Percentiles rank a stretch among this genome's conserved stretches.
Evolutionary conservation across 2,329 filamentous ascomycete species (phyloP).

Genomic region (Penicillium aurantiogriseum): DNA sequence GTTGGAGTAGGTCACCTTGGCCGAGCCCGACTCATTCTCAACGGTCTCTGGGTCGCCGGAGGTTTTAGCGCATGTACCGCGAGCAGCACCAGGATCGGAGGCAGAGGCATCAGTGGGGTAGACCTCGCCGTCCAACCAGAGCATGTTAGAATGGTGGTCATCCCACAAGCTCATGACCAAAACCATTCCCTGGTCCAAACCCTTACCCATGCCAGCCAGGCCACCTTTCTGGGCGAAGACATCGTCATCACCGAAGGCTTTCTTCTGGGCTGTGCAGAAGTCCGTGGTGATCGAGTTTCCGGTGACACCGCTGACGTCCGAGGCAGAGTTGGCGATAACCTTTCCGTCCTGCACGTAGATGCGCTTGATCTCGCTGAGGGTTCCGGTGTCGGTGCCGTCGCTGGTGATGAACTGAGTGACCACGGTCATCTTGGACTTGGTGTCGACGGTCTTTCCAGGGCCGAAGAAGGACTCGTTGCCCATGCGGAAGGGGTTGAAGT

Average conservation of each 20-base stretch:
- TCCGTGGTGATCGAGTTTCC: slow-evolving; percentile 57
- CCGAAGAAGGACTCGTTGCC: slow-evolving; percentile 65
- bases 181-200: slow-evolving; percentile 60
- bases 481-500: slow-evolving; percentile 68
- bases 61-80: slow-evolving; percentile 55
- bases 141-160: slow-evolving; percentile 67
- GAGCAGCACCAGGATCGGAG: slow-evolving; percentile 49
- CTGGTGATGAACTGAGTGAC: slow-evolving; percentile 64
- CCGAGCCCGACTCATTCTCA: slow-evolving; percentile 47
- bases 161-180: slow-evolving; percentile 63
- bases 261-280: slow-evolving; percentile 59
- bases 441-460: slow-evolving; percentile 57
- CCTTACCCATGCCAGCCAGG: slow-evolving; percentile 54
- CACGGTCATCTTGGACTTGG: slow-evolving; percentile 60
- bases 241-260: slow-evolving; percentile 54
- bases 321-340: slow-evolving; percentile 57
- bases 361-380: slow-evolving; percentile 61
- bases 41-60: slow-evolving; percentile 55
- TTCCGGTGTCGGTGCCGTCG: slow-evolving; percentile 51
- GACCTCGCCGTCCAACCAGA: slow-evolving; percentile 66
- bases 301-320: slow-evolving; percentile 47
- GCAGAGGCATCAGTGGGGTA: slow-evolving; percentile 53
- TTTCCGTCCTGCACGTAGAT: slow-evolving; percentile 64
- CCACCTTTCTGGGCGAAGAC: slow-evolving; percentile 58
- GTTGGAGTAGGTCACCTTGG: slow-evolving; percentile 59